Conservation (phyloP, 768 basidiomycete genomes). For the Russula virescens region DNA sequence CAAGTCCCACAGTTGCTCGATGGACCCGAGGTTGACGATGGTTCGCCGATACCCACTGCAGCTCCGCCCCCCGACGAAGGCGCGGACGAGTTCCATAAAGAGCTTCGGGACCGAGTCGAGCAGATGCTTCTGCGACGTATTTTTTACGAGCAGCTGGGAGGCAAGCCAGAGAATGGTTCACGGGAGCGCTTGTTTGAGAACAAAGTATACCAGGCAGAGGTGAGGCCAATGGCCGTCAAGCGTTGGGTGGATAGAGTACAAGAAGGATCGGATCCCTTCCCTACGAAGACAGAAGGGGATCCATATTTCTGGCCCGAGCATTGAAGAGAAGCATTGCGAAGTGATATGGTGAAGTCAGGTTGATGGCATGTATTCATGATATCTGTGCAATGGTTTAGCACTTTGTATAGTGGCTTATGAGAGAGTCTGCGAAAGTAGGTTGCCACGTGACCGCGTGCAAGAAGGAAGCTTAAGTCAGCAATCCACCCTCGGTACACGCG, state of each 20-base stretch:
- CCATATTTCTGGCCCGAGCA: neutral
- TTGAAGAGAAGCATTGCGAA: neutral
- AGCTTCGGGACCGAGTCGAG: neutral
- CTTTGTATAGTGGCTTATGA: too few relatives aligned
- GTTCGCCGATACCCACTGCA: neutral
- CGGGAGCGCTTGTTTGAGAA: slow-evolving; percentile 4
- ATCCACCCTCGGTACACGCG: neutral
- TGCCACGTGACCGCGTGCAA: neutral
- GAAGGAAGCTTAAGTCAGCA: neutral
- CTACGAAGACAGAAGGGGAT: neutral
- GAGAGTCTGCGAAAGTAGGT: too few relatives aligned
- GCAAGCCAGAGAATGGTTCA: neutral
- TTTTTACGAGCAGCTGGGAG: slow-evolving; percentile 1
- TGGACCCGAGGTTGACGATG: slow-evolving; percentile 4
- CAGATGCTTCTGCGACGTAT: slow-evolving; percentile 1
- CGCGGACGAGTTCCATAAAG: neutral
- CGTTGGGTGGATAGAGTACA: neutral
- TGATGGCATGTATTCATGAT: too few relatives aligned
- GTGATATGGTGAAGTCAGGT: too few relatives aligned
- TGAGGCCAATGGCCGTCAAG: neutral
- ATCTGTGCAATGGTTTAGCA: too few relatives aligned
- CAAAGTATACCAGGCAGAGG: neutral
- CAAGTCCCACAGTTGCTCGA: slow-evolving; percentile 1
- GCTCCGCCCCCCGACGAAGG: neutral
- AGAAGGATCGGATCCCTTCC: neutral